phyloP scores from a whole-genome alignment of 352 stramenopile genomes.

The Phytopythium mirpurense region DNA sequence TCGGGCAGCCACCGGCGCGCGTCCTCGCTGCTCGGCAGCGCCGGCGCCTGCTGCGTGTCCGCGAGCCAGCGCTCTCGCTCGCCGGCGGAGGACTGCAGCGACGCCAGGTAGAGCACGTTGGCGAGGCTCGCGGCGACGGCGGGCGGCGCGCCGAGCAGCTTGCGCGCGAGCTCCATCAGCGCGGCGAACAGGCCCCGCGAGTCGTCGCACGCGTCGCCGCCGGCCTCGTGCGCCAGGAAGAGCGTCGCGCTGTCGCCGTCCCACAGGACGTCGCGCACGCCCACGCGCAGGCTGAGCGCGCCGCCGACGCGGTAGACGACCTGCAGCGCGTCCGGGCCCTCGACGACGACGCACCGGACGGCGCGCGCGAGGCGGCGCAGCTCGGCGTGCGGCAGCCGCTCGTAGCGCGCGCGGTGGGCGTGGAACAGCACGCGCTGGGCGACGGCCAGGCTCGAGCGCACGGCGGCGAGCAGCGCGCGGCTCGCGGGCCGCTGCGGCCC shows the following conservation, averaged over 20 bases:
- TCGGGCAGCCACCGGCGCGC: conserved; percentile 27
- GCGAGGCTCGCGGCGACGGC: conserved; percentile 40
- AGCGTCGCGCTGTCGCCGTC: conserved; percentile 26
- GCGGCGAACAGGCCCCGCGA: conserved; percentile 33
- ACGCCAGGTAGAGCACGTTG: conserved; percentile 71
- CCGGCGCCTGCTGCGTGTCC: conserved; percentile 50
- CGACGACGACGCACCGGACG: conserved; percentile 36
- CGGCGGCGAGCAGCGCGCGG: conserved; percentile 17
- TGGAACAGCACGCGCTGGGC: conserved; percentile 56
- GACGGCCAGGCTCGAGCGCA: conserved; percentile 26
- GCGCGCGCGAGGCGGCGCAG: conserved; percentile 20
- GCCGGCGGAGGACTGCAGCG: conserved; percentile 32
- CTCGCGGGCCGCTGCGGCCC: conserved; percentile 24
- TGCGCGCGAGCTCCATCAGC: conserved; percentile 51
- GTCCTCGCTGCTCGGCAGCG: conserved; percentile 26
- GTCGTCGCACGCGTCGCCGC: conserved; percentile 28
- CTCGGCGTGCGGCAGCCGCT: conserved; percentile 25
- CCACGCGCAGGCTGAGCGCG: conserved; percentile 26
- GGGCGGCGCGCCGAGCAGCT: conserved; percentile 33
- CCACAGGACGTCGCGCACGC: conserved; percentile 19
- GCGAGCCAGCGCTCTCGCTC: conserved; percentile 51
- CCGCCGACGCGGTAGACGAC: conserved; percentile 46
- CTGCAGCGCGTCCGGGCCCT: conserved; percentile 35
- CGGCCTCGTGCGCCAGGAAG: conserved; percentile 27
- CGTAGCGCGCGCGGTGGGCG: conserved; percentile 33